These are phyloP conservation scores for Castanospermum australe DNA, from an alignment of 306 rosid species.

Conservation along the genomic window DNA sequence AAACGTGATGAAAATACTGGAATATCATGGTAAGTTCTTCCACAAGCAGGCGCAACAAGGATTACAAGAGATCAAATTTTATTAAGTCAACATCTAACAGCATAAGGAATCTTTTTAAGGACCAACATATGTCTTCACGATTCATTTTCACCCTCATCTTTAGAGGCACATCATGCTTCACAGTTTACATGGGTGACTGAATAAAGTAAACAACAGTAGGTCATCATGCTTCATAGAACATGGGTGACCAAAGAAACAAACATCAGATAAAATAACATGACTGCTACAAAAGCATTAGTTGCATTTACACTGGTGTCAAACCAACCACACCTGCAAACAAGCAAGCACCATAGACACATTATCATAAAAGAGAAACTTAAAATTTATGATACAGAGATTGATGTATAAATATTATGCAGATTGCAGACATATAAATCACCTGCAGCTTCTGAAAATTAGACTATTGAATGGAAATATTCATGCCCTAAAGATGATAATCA, in stretches of 20 bases:
- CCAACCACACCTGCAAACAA: constrained; percentile 81
- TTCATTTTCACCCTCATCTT: constrained; percentile 30
- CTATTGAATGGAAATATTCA: not conserved
- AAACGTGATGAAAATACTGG: not conserved
- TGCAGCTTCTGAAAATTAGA: not conserved
- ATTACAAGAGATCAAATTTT: constrained; percentile 27
- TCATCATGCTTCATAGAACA: constrained; percentile 23
- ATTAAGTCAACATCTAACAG: constrained; percentile 2
- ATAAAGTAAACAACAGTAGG: not conserved
- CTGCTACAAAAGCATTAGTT: constrained; percentile 11
- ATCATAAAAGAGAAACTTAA: not conserved
- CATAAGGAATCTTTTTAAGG: not conserved
- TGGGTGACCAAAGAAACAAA: constrained; percentile 13
- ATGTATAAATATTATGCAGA: constrained; percentile 2
- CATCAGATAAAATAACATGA: constrained; percentile 21
- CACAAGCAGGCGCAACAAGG: constrained; percentile 14
- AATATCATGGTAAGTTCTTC: not conserved
- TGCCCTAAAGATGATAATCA: not conserved
- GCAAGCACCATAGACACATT: constrained; percentile 1
- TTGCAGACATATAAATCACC: constrained; percentile 17
- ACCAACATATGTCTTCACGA: not conserved
- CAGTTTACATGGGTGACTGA: constrained; percentile 24
- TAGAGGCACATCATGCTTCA: constrained; percentile 15
- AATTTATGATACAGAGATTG: not conserved
- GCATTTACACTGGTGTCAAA: constrained; percentile 58